These are phyloP conservation scores for Xylaria polymorpha DNA, from an alignment of 2,329 filamentous ascomycete species.

Conservation along the genomic window DNA sequence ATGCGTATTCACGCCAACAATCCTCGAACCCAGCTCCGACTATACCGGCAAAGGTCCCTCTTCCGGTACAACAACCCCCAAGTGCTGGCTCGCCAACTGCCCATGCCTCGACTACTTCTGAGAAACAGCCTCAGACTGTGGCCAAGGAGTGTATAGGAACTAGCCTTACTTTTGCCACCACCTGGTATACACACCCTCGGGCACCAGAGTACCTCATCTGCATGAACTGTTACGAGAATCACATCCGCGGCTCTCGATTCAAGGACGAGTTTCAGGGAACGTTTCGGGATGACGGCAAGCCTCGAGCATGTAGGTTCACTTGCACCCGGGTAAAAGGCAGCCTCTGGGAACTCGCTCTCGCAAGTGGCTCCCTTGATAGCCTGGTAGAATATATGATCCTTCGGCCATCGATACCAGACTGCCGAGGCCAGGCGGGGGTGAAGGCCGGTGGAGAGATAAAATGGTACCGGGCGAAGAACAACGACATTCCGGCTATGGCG, in stretches of 20 bases:
- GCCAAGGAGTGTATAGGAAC: slow-evolving; percentile 26
- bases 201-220: slow-evolving; percentile 29
- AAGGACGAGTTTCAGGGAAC: slow-evolving; percentile 16
- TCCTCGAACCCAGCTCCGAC: neutral
- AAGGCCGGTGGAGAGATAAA: slow-evolving; percentile 20
- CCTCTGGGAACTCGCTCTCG: slow-evolving; percentile 22
- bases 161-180: slow-evolving; percentile 18
- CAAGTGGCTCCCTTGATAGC: slow-evolving; percentile 23
- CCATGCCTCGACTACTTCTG: neutral
- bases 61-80: neutral
- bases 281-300: slow-evolving; percentile 18
- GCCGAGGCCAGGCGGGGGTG: slow-evolving; percentile 15
- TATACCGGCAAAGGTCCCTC: neutral
- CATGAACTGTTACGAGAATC: slow-evolving; percentile 24
- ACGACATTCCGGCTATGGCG: slow-evolving; percentile 27
- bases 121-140: slow-evolving; percentile 7
- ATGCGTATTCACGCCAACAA: neutral
- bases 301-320: slow-evolving; percentile 19
- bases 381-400: slow-evolving; percentile 25
- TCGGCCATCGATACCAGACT: slow-evolving; percentile 24
- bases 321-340: slow-evolving; percentile 20
- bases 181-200: slow-evolving; percentile 27
- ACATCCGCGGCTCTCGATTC: slow-evolving; percentile 24
- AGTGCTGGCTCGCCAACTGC: neutral
- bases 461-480: slow-evolving; percentile 32